phyloP scores from a whole-genome alignment of 805 yeast species.

The Wickerhamiella australiensis region DNA sequence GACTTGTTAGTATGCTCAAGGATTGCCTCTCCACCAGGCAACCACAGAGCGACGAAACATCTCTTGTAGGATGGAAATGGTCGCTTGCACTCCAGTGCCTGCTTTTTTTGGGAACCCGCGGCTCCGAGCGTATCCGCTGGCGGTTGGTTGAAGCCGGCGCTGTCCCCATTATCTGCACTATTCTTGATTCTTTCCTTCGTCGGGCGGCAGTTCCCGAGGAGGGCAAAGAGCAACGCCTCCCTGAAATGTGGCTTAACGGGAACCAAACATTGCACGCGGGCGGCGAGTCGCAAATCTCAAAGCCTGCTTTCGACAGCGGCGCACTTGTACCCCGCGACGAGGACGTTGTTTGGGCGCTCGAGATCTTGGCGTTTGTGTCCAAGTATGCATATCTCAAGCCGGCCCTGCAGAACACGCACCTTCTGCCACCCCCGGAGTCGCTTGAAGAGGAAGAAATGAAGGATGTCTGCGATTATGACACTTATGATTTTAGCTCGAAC shows the following conservation, averaged over 20 bases:
- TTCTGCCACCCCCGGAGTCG: slow-evolving; percentile 41
- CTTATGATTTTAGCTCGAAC: slow-evolving; percentile 27
- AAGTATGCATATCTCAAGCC: slow-evolving; percentile 75
- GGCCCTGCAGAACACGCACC: slow-evolving; percentile 58
- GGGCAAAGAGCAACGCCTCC: background rate
- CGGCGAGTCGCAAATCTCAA: slow-evolving; percentile 10
- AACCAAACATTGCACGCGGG: background rate
- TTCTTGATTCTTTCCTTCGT: slow-evolving; percentile 68
- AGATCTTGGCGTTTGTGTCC: slow-evolving; percentile 81
- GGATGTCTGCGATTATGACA: slow-evolving; percentile 19
- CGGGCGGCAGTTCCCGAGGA: slow-evolving; percentile 9
- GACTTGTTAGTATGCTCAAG: slow-evolving; percentile 72
- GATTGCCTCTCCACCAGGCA: slow-evolving; percentile 44
- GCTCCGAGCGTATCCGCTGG: slow-evolving; percentile 73
- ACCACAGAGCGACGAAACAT: slow-evolving; percentile 7
- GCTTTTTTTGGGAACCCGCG: slow-evolving; percentile 84
- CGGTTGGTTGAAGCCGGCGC: slow-evolving; percentile 87
- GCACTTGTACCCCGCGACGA: slow-evolving; percentile 82
- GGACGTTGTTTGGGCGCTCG: slow-evolving; percentile 88
- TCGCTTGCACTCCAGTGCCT: slow-evolving; percentile 86
- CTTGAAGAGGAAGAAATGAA: slow-evolving; percentile 15
- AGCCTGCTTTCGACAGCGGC: slow-evolving; percentile 41
- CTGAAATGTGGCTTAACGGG: slow-evolving; percentile 8
- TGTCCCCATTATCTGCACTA: slow-evolving; percentile 81
- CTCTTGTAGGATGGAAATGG: slow-evolving; percentile 89